A percentile compares a stretch with the other conserved stretches of the same genome.
Conservation (phyloP, 495 filamentous ascomycete species). For the Penicillium samsonianum region DNA sequence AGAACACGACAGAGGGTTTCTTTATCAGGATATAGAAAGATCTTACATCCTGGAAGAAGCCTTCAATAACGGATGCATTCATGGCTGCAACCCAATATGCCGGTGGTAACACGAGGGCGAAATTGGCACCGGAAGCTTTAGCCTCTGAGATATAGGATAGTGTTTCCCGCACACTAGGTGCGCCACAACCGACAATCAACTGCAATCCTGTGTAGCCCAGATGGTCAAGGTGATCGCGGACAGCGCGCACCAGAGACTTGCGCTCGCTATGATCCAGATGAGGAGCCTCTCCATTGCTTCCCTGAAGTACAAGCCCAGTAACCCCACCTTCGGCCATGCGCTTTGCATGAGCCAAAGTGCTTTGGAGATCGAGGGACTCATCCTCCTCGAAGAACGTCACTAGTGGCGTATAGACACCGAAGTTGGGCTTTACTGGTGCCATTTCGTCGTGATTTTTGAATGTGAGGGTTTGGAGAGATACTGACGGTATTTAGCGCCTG, state of each 20-base stretch:
- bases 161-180: constrained; percentile 9
- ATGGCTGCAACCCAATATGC: constrained; percentile 66
- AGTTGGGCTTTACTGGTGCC: background rate
- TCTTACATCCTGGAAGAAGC: constrained; percentile 48
- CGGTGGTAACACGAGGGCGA: constrained; percentile 73
- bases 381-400: constrained; percentile 3
- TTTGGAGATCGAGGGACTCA: constrained; percentile 2
- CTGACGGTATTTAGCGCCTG: background rate
- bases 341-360: background rate
- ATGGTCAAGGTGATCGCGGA: background rate
- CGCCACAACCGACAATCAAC: constrained; percentile 12
- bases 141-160: background rate
- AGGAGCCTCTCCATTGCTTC: constrained; percentile 15
- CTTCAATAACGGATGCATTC: constrained; percentile 49
- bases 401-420: constrained; percentile 7
- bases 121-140: constrained; percentile 58
- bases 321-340: constrained; percentile 7
- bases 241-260: background rate
- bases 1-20: background rate
- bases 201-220: background rate
- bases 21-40: background rate
- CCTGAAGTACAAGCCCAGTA: constrained; percentile 6
- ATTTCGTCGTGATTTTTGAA: constrained; percentile 4
- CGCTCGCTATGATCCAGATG: constrained; percentile 14
- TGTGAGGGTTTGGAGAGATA: background rate